Percentiles rank a stretch among this genome's conserved stretches.
Evolutionary conservation across 2,329 filamentous ascomycete species (phyloP).

Genomic region (Neonectria punicea): DNA sequence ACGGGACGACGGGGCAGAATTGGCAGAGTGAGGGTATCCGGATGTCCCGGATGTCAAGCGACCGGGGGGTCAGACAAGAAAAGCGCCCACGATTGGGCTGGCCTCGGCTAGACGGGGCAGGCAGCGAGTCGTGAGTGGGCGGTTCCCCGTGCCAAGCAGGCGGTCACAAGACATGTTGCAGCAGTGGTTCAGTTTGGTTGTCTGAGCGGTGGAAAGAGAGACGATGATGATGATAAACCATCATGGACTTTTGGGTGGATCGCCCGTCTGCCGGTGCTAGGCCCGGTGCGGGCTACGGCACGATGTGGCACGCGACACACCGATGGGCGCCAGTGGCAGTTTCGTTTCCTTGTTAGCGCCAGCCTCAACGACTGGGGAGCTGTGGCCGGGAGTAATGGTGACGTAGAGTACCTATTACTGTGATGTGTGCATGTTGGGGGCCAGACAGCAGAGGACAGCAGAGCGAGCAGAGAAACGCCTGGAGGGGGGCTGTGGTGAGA

Average conservation of each 20-base stretch:
- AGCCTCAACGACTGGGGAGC: neutral
- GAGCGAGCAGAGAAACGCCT: too few species aligned
- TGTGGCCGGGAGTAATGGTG: neutral
- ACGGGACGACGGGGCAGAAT: neutral
- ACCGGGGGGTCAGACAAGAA: neutral
- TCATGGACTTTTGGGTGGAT: neutral
- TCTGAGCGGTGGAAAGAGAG: neutral
- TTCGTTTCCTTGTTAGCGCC: neutral
- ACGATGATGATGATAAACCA: neutral
- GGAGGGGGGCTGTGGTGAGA: neutral
- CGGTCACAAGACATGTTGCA: slow-evolving; percentile 2
- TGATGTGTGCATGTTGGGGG: neutral
- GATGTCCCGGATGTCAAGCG: slow-evolving; percentile 14
- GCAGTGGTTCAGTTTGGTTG: neutral
- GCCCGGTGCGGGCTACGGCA: neutral
- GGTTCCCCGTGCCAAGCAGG: too few species aligned
- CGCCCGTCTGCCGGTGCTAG: neutral
- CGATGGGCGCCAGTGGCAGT: neutral
- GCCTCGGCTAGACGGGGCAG: slow-evolving; percentile 3
- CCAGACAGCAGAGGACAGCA: neutral
- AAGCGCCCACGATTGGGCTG: neutral
- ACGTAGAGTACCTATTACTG: neutral
- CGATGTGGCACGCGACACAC: neutral
- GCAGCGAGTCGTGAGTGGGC: neutral
- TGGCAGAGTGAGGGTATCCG: neutral